A percentile compares a stretch with the other conserved stretches of the same genome.
Evolutionary conservation across 768 basidiomycete species (phyloP).

Genomic region (Tulasnella sp.): DNA sequence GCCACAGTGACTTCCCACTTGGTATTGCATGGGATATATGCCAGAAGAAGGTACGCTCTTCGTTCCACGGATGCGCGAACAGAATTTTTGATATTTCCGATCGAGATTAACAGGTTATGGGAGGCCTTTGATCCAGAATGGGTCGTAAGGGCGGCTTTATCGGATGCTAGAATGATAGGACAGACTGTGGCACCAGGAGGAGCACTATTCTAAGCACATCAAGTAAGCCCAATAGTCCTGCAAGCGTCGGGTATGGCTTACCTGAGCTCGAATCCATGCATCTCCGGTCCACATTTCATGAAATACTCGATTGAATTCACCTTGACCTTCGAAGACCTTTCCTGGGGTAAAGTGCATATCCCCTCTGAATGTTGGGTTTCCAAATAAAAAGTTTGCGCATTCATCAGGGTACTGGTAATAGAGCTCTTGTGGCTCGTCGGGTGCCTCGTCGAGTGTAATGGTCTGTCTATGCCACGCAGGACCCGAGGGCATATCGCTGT

Average conservation of each 20-base stretch:
- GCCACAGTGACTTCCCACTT: slow-evolving; percentile 31
- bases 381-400: background rate
- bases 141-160: slow-evolving; percentile 37
- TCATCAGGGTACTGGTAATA: background rate
- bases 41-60: slow-evolving; percentile 33
- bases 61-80: slow-evolving; percentile 33
- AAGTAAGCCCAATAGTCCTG: background rate
- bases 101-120: slow-evolving; percentile 40
- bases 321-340: too few relatives aligned
- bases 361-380: slow-evolving; percentile 1
- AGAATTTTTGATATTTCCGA: slow-evolving; percentile 39
- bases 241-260: too few relatives aligned
- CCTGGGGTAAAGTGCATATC: background rate
- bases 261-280: too few relatives aligned
- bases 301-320: too few relatives aligned
- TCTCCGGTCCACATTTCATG: too few relatives aligned
- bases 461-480: background rate
- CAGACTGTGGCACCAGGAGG: slow-evolving; percentile 30
- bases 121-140: slow-evolving; percentile 37
- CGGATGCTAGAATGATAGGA: slow-evolving; percentile 40
- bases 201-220: background rate
- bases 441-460: background rate
- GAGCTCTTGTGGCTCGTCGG: background rate
- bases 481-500: background rate
- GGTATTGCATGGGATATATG: slow-evolving; percentile 34